These are phyloP conservation scores for Perkinsela sp. DNA, from an alignment of 208 protist genomes.

Conservation along the genomic window DNA sequence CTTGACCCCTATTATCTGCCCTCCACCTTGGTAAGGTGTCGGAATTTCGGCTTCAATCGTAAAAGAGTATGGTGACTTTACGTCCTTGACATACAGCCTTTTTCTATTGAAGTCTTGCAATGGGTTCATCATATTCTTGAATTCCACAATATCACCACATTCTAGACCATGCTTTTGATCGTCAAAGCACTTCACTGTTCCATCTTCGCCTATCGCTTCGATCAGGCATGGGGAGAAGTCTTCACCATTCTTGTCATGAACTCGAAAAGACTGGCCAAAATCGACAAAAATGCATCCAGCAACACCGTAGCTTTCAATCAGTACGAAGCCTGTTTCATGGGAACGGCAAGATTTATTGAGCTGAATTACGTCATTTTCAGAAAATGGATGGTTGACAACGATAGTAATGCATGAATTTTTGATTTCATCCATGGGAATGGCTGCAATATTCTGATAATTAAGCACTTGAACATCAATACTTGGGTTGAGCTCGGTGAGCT, in stretches of 20 bases:
- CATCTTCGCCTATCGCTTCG: constrained; percentile 22
- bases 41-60: not conserved
- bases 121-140: constrained; percentile 24
- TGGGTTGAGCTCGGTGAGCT: constrained; percentile 53
- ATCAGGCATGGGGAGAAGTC: constrained; percentile 42
- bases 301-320: constrained; percentile 30
- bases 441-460: not conserved
- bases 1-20: constrained; percentile 71
- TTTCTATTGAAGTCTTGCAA: not conserved
- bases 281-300: constrained; percentile 49
- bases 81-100: not conserved
- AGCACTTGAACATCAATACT: constrained; percentile 23
- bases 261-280: constrained; percentile 17
- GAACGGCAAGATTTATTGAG: not conserved
- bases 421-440: not conserved
- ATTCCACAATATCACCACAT: constrained; percentile 36
- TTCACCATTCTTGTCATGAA: constrained; percentile 51
- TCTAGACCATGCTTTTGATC: constrained; percentile 57
- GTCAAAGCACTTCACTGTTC: constrained; percentile 41
- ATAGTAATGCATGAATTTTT: not conserved
- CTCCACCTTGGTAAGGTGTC: constrained; percentile 1
- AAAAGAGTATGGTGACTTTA: constrained; percentile 3
- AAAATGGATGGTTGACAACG: not conserved
- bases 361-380: not conserved
- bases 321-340: not conserved